phyloP scores from a whole-genome alignment of 352 stramenopile genomes.

The Globisporangium okanoganense region DNA sequence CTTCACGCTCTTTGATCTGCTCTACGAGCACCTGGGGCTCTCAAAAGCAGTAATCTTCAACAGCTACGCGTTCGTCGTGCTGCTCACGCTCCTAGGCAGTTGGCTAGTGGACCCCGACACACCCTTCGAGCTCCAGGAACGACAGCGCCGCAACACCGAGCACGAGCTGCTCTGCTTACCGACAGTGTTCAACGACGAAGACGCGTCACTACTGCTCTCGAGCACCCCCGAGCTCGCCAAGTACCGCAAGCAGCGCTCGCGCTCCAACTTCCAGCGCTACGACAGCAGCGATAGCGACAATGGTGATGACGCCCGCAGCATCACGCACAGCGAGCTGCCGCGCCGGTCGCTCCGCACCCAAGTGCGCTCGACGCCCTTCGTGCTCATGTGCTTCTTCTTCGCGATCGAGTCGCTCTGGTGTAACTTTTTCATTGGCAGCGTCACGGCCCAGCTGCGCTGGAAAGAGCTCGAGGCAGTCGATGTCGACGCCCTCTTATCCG shows the following conservation, averaged over 20 bases:
- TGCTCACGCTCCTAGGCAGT: constrained; percentile 49
- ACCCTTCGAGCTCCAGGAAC: constrained; percentile 27
- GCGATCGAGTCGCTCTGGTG: constrained; percentile 71
- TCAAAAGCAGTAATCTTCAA: constrained; percentile 48
- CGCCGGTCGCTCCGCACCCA: constrained; percentile 63
- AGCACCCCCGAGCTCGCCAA: constrained; percentile 49
- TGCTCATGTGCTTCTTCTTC: constrained; percentile 75
- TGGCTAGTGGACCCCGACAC: constrained; percentile 54
- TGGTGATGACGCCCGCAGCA: not conserved
- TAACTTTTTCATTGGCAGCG: constrained; percentile 81
- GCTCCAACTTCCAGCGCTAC: constrained; percentile 20
- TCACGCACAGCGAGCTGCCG: constrained; percentile 22
- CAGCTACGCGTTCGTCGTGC: constrained; percentile 40
- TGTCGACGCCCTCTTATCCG: constrained; percentile 35
- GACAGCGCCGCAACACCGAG: constrained; percentile 14
- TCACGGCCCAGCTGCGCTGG: constrained; percentile 52
- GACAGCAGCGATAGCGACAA: constrained; percentile 19
- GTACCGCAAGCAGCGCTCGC: constrained; percentile 18
- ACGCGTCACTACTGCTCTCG: constrained; percentile 38
- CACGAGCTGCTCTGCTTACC: constrained; percentile 52
- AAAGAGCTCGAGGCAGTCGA: constrained; percentile 37
- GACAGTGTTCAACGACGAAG: constrained; percentile 57
- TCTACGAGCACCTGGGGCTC: constrained; percentile 35
- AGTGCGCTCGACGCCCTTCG: constrained; percentile 55
- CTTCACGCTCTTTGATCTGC: constrained; percentile 57